A percentile compares a stretch with the other conserved stretches of the same genome.
Conservation (phyloP, 2,329 filamentous ascomycete genomes). For the Delphinella strobiligena region DNA sequence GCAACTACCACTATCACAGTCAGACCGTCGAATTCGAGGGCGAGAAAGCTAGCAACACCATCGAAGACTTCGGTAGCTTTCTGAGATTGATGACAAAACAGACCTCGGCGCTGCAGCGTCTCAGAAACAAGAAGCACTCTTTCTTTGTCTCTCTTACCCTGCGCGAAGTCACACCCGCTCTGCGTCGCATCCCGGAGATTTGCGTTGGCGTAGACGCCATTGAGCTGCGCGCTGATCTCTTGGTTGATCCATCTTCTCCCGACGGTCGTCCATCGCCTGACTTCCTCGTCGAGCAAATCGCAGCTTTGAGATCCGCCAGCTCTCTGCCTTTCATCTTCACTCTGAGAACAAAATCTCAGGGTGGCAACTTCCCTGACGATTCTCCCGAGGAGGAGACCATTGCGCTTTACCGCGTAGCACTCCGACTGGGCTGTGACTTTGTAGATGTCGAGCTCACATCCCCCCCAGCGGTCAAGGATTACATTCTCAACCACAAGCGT, state of each 20-base stretch:
- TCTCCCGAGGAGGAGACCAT: slow-evolving; percentile 54
- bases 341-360: slow-evolving; percentile 72
- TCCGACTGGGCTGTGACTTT: slow-evolving; percentile 81
- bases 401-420: slow-evolving; percentile 62
- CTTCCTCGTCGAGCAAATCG: slow-evolving; percentile 70
- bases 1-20: slow-evolving; percentile 87
- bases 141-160: slow-evolving; percentile 91
- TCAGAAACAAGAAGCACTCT: slow-evolving; percentile 56
- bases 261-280: slow-evolving; percentile 53
- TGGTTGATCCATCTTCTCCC: slow-evolving; percentile 55
- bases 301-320: slow-evolving; percentile 60
- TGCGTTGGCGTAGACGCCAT: slow-evolving; percentile 84
- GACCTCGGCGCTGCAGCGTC: slow-evolving; percentile 40
- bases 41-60: slow-evolving; percentile 28
- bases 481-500: slow-evolving; percentile 37
- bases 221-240: slow-evolving; percentile 82
- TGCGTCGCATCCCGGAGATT: slow-evolving; percentile 56
- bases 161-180: slow-evolving; percentile 54
- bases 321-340: slow-evolving; percentile 84
- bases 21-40: slow-evolving; percentile 42
- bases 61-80: slow-evolving; percentile 63
- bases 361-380: slow-evolving; percentile 74
- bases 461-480: slow-evolving; percentile 60
- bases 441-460: slow-evolving; percentile 86
- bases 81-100: slow-evolving; percentile 56